Evolutionary conservation across 345 rosid genomes (phyloP).

Genomic region (Aquilaria yunnanensis): DNA sequence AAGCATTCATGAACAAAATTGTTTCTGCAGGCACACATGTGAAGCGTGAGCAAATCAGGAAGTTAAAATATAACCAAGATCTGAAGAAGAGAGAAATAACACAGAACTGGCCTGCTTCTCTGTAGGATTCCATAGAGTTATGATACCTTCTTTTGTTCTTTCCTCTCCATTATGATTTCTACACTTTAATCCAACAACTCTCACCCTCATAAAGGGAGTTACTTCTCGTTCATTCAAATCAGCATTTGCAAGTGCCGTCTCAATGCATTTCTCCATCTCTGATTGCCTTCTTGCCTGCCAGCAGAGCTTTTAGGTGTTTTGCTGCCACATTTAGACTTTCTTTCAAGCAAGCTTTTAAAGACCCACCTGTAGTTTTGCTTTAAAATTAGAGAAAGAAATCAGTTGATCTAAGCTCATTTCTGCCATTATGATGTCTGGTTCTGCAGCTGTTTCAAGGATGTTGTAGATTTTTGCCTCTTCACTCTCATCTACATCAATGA

Average conservation of each 20-base stretch:
- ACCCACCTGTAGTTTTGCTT: slow-evolving; percentile 67
- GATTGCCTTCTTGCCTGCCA: slow-evolving; percentile 58
- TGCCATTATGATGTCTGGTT: slow-evolving; percentile 92
- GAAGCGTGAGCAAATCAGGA: slow-evolving; percentile 2
- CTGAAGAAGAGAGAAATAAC: neutral
- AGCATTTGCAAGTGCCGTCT: slow-evolving; percentile 65
- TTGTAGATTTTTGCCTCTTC: slow-evolving; percentile 79
- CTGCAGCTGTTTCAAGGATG: slow-evolving; percentile 76
- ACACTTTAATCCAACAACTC: slow-evolving; percentile 68
- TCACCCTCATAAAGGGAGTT: slow-evolving; percentile 78
- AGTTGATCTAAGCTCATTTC: slow-evolving; percentile 88
- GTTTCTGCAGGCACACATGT: neutral
- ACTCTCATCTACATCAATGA: slow-evolving; percentile 53
- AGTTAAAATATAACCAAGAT: neutral
- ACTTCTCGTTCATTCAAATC: slow-evolving; percentile 74
- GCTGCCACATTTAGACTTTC: slow-evolving; percentile 6
- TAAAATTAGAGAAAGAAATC: slow-evolving; percentile 58
- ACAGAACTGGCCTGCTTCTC: slow-evolving; percentile 60
- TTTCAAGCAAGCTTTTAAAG: slow-evolving; percentile 15
- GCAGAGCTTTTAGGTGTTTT: slow-evolving; percentile 17
- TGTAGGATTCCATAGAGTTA: slow-evolving; percentile 94
- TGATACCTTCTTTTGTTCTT: slow-evolving; percentile 54
- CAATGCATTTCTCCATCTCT: slow-evolving; percentile 56
- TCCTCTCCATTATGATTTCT: slow-evolving; percentile 26
- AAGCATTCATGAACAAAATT: neutral